Base-by-base conservation (phyloP, 345 rosid species). In the Hirschfeldia incana region DNA sequence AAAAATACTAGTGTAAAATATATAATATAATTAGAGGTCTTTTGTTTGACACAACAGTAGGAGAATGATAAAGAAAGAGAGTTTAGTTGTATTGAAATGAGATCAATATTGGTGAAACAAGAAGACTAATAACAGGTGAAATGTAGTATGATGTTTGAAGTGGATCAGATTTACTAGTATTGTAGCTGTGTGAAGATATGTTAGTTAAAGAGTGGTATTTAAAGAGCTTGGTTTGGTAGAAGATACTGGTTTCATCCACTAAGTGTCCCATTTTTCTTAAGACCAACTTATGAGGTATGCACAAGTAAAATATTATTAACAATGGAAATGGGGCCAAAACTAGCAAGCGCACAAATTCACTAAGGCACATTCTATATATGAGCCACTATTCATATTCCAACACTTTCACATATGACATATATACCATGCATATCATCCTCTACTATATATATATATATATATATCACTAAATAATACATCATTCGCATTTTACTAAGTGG, bases 171-270 rank as follows among this genome's bases (percentile, higher is more conserved):
- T 44, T 42, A 21, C 73, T 10, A 59, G 64, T 26, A 46, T 9
- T 72, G 76, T 29, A 71, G 67, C 44, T 2, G 69, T 73, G 73
- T 5, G 76, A 61, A 27, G 17, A 39, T 15, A 72, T 42, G 60
- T 42, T 62, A 61, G 68, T 73, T 67, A 66, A 6, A 73, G 55
- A 73, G 64, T 60, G 29, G 74, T 67, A 78, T 67, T 21, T 67
- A 78, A 73, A 73, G 78, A 73, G 74, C 11, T 78, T 67, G 73
- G 74, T 78, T 73, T 4, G 77, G 82, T 67, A 72, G 55, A 78
- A 78, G 77, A 78, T 78, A 27, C 62, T 67, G 39, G 69, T 44
- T 60, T 59, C 64, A 59, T 27, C 78, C 82, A 67, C 82, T 59
- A 73, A 37, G 73, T 36, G 28, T 44, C 74, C 69, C 21, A 6